Conservation (phyloP, 1,284 basidiomycete species). For the Cerrena zonata region DNA sequence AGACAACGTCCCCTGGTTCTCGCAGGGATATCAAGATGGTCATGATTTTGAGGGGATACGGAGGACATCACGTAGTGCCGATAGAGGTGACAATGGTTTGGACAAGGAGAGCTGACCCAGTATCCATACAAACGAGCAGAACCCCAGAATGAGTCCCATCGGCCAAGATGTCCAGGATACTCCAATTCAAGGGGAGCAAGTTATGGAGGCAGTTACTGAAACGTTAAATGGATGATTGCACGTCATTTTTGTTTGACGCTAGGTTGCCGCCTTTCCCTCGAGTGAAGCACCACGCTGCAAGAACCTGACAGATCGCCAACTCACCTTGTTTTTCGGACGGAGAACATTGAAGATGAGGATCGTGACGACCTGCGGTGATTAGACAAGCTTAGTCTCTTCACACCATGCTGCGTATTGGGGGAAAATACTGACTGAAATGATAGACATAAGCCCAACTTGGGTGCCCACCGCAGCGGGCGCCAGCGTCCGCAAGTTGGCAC, state of each 20-base stretch:
- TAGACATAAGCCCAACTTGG: slow-evolving; percentile 56
- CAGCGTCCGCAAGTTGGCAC: slow-evolving; percentile 38
- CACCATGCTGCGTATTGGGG: too few species aligned
- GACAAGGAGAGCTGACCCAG: too few species aligned
- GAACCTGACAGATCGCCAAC: slow-evolving; percentile 13
- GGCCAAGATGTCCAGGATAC: too few species aligned
- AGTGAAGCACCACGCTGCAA: neutral
- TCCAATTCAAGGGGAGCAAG: too few species aligned
- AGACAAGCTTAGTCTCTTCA: neutral
- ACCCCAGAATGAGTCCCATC: too few species aligned
- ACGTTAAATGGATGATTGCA: neutral
- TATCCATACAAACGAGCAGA: too few species aligned
- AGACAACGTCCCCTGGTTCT: too few species aligned
- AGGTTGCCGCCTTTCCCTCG: neutral
- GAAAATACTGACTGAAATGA: slow-evolving; percentile 29
- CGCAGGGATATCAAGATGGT: too few species aligned
- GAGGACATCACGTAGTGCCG: too few species aligned
- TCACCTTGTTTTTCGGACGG: slow-evolving; percentile 57
- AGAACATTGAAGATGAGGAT: slow-evolving; percentile 60
- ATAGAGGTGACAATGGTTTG: too few species aligned
- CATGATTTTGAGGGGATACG: too few species aligned
- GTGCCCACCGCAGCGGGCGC: slow-evolving; percentile 78
- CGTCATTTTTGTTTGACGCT: neutral
- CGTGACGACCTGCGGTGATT: slow-evolving; percentile 35
- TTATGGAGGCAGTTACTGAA: too few species aligned